Base-by-base conservation (phyloP, 208 protist genomes). In the Wallacemonas sp. region DNA sequence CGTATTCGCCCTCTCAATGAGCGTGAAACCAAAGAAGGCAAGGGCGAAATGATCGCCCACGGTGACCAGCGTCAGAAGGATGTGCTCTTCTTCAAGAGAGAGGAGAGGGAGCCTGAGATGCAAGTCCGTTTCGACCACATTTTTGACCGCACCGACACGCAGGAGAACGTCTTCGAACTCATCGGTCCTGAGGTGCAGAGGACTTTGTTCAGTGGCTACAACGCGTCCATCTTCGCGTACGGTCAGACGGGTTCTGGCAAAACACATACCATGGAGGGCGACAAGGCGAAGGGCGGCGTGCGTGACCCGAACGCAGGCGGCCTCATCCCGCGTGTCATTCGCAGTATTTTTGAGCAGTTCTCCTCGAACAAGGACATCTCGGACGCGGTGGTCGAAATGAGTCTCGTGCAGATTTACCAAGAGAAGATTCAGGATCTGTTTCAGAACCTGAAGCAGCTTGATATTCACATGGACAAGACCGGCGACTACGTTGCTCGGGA, bases 221-320 rank as follows among this genome's bases (percentile, higher is more conserved):
- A 97, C 55, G 92, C 89, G 15, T 93, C 88, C 17, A 68, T 96
- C 26, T 96, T 96, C 66, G 91, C 96, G n/a, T 99, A 99, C 60
- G 98, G 98, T 24, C 97, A 99, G 79, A 99, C 97, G 1, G 96
- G 96, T 28, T 93, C 88, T 47, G 97, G 97, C 44, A 98, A 98
- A 79, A 97, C 82, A 45, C 81, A 81, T 75, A 94, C 88, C 2
- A 97, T 97, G 88, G 89, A 96, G 69, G 91, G 88, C 14, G 75
- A 80, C 66, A 75, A 76, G 42, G 42, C 39, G 4, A 63, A 49
- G 28, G 62, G 54, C 8, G 66, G 28, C 55, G 42, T 30, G 30
- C 58, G 31, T 42, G 65, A 60, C 39, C 65, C 51, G n/a, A 19
- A 49, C 14, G 55, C 56, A 3, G 62, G 51, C 22, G 88, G 91